Evolutionary conservation across 495 filamentous ascomycete genomes (phyloP), one percentile per base, ranked within the genome.

Genomic region (Penicillium flavigenum): DNA sequence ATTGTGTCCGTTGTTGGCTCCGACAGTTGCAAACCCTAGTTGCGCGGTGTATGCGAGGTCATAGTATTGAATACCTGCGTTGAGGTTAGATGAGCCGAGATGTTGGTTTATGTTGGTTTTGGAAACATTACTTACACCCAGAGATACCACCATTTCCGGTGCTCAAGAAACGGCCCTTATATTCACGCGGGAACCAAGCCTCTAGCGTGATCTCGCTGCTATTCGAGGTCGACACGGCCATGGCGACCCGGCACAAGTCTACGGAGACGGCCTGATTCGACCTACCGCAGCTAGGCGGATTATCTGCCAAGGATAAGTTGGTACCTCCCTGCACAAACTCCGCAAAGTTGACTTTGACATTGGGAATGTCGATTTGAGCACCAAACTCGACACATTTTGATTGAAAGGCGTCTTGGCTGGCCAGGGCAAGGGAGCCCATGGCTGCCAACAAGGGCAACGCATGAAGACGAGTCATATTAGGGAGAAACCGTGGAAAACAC

Each of bases 81-180:
- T 6, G 6, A 14, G 1, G 1, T 63, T 20, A 63, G 44, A 46
- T 0, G 1, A 20, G 5, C 14, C 14, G 5, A 26, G 1, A 0
- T 11, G 8, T 5, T 38, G 1, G 3, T 19, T 4, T 26, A 26
- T 26, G 24, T 11, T 4, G 36, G 26, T 1, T 19, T 5, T 14
- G 1, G 6, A 41, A 45, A 3, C 9, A 11, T 14, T 1, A 63
- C 77, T 65, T 73, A 74, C 83, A 84, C 10, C 83, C 82, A 53
- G 74, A 76, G 27, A 82, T 72, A 24, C 82, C 83, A 5, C 81
- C 81, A 58, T 84, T 84, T 3, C 83, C 83, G 0, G 82, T 85
- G 10, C 74, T 72, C 42, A 84, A 45, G 59, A 84, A 80, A 5
- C 81, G 74, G 8, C 79, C 77, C 27, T 69, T 74, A 60, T 78